These are phyloP conservation scores for Aspergillus ostianus DNA, from an alignment of 495 filamentous ascomycete genomes.

Conservation along the genomic window DNA sequence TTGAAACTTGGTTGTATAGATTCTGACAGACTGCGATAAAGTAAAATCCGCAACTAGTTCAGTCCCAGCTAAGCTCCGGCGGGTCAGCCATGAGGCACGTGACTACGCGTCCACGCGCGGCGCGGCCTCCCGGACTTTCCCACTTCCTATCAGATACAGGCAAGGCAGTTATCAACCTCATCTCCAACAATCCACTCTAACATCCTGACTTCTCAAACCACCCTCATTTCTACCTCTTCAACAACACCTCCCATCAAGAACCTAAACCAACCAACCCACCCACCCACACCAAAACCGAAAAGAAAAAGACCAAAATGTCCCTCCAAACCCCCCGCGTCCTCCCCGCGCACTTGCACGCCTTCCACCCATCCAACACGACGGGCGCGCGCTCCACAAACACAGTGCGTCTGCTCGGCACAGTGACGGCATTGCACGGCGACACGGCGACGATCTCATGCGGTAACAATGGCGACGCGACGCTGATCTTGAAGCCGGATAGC, in stretches of 20 bases:
- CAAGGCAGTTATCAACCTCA: too few species aligned
- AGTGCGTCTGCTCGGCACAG: constrained; percentile 84
- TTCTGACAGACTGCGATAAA: too few species aligned
- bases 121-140: constrained; percentile 21
- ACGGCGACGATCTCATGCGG: constrained; percentile 72
- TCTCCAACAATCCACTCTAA: too few species aligned
- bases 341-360: constrained; percentile 63
- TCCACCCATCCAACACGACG: constrained; percentile 44
- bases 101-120: constrained; percentile 28
- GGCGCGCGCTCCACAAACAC: constrained; percentile 52
- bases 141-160: too few species aligned
- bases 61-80: too few species aligned
- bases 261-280: constrained; percentile 4
- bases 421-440: constrained; percentile 77
- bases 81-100: too few species aligned
- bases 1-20: too few species aligned
- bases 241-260: too few species aligned
- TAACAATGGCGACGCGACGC: constrained; percentile 62
- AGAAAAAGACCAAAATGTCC: constrained; percentile 38
- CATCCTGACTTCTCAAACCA: too few species aligned
- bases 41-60: too few species aligned
- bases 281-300: too few species aligned
- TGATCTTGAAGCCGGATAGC: constrained; percentile 74
- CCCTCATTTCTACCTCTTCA: too few species aligned
- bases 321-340: constrained; percentile 69